Percentiles rank a stretch among this genome's conserved stretches.
These are phyloP conservation scores for Oryza meridionalis DNA, from an alignment of 176 grass and related monocot species.

Conservation along the genomic window DNA sequence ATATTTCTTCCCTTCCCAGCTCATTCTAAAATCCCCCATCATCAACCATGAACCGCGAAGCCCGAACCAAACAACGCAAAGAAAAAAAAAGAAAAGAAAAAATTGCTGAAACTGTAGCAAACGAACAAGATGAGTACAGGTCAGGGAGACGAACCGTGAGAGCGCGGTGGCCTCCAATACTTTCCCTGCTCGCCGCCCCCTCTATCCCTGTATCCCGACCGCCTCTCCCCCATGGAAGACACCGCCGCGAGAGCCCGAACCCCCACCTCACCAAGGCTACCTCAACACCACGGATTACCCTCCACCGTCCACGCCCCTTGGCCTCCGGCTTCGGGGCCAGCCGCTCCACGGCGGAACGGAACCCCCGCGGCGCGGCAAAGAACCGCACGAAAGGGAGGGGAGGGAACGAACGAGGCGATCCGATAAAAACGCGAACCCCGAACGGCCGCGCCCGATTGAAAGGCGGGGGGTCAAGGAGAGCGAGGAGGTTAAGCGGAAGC, in stretches of 20 bases:
- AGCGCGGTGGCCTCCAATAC: conserved; percentile 45
- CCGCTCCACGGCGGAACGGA: background rate
- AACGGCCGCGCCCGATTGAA: conserved; percentile 29
- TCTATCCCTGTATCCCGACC: conserved; percentile 43
- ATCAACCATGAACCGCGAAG: background rate
- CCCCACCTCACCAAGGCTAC: background rate
- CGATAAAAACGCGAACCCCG: background rate
- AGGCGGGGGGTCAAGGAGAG: background rate
- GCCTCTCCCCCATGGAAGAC: conserved; percentile 51
- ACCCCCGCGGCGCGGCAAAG: background rate
- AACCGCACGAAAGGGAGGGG: background rate
- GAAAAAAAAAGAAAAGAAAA: no score
- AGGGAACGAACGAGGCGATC: background rate
- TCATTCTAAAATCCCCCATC: background rate
- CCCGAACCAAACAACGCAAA: background rate
- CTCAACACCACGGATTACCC: background rate
- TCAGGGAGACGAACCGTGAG: conserved; percentile 48
- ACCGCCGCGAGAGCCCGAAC: no score
- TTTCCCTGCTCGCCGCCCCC: conserved; percentile 30
- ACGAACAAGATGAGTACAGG: background rate
- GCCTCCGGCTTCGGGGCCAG: background rate
- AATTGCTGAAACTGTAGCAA: background rate
- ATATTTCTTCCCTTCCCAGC: background rate
- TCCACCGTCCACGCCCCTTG: background rate
- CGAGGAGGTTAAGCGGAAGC: background rate